Base-by-base conservation (phyloP, 805 yeast species). In the Candida xyloterini region DNA sequence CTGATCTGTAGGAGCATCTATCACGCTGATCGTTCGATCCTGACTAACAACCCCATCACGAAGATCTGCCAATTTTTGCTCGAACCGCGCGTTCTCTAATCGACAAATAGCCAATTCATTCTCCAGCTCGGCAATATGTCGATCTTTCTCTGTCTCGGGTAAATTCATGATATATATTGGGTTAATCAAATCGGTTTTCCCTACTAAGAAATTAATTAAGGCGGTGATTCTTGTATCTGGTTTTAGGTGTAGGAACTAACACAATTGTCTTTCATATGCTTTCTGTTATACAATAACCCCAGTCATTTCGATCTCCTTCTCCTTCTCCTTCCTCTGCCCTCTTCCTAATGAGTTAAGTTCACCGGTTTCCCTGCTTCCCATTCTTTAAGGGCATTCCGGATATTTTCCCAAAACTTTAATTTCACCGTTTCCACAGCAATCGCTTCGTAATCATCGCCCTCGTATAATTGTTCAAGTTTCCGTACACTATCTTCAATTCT, bases 371-470 rank as follows among this genome's bases (percentile, higher is more conserved):
- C 87, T 1, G 81, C 77, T 48, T 80, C 83, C 91, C 93, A 83
- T 34, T 82, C 88, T 60, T 76, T 79, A 30, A 89, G 72, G 5
- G 87, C 88, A 28, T 73, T 73, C 34, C 77, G 77, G 24, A 91
- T 78, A 56, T 85, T 90, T 34, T 71, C 70, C 95, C 96, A 89
- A 58, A 89, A 91, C 59, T 85, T 85, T 46, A 91, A 65, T 47
- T 75, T 76, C 16, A 88, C 76, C 1, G 95, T 81, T 44, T 79
- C 79, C 38, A 73, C 62, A 35, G 83, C 79, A 10, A 91, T 83
- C 1, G 60, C 53, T 9, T 78, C 76, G 67, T 79, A 78, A 33
- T 81, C 71, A n/a, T 68, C 47, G 1, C 48, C 43, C 2, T 52
- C 51, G 50, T 81, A 77, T 2, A 82, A 70, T 6, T 59, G 47